A percentile compares a stretch with the other conserved stretches of the same genome.
Evolutionary conservation across 805 yeast species (phyloP).

Genomic region (Wickerhamiella slavikovae): DNA sequence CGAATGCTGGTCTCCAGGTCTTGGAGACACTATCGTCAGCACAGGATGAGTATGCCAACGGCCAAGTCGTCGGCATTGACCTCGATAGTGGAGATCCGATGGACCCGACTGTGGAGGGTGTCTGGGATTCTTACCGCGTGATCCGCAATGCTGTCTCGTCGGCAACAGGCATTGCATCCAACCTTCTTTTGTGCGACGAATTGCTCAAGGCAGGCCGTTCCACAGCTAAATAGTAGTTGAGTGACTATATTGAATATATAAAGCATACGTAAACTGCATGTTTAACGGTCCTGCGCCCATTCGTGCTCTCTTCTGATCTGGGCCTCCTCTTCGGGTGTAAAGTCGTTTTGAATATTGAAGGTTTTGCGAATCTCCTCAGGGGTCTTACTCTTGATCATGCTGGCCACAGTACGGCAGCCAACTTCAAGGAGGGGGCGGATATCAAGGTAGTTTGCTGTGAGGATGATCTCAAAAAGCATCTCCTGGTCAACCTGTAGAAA

Average conservation of each 20-base stretch:
- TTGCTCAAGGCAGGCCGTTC: conserved; percentile 91
- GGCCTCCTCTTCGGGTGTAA: conserved; percentile 28
- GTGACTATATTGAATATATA: background rate
- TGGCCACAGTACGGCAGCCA: conserved; percentile 29
- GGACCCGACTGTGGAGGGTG: conserved; percentile 85
- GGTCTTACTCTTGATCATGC: conserved; percentile 26
- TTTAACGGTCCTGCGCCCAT: conserved; percentile 21
- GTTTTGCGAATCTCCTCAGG: conserved; percentile 27
- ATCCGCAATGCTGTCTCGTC: conserved; percentile 80
- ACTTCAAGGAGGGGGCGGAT: conserved; percentile 25
- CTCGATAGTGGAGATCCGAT: conserved; percentile 82
- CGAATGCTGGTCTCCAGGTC: conserved; percentile 86
- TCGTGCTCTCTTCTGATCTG: conserved; percentile 27
- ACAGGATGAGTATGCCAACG: conserved; percentile 57
- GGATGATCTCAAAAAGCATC: conserved; percentile 27
- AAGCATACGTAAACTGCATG: background rate
- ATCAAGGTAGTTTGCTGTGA: conserved; percentile 28
- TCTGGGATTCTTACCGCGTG: conserved; percentile 93
- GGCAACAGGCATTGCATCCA: conserved; percentile 87
- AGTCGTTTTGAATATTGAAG: conserved; percentile 25
- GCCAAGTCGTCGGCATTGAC: conserved; percentile 76
- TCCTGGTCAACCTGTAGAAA: conserved; percentile 78
- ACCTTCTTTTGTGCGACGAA: conserved; percentile 85
- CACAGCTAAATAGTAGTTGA: conserved; percentile 46
- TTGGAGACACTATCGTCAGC: conserved; percentile 74